phyloP scores from a whole-genome alignment of 306 rosid species.

The Neltuma alba region DNA sequence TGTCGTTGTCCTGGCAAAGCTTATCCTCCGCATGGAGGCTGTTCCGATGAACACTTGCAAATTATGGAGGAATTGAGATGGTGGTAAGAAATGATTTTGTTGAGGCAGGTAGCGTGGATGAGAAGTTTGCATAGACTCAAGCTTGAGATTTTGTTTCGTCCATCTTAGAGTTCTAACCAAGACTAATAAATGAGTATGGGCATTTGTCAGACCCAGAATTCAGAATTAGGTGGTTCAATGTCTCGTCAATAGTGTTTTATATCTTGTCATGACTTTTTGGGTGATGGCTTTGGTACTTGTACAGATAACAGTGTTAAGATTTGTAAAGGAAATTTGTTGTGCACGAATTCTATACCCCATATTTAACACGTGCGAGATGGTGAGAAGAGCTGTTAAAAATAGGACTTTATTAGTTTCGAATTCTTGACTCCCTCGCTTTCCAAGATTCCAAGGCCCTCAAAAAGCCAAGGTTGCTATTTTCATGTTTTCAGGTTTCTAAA shows the following conservation, averaged over 20 bases:
- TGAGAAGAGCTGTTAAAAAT: conserved; percentile 6
- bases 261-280: conserved; percentile 35
- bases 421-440: neutral
- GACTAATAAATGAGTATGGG: conserved; percentile 38
- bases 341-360: neutral
- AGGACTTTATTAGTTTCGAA: neutral
- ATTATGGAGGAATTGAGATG: conserved; percentile 35
- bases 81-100: conserved; percentile 28
- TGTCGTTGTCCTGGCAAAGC: conserved; percentile 16
- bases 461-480: no score
- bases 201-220: conserved; percentile 44
- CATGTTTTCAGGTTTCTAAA: no score
- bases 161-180: conserved; percentile 46
- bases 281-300: conserved; percentile 52
- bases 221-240: conserved; percentile 56
- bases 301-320: conserved; percentile 46
- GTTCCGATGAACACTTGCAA: conserved; percentile 37
- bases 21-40: conserved; percentile 20
- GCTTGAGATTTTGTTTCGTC: conserved; percentile 33
- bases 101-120: conserved; percentile 18
- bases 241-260: conserved; percentile 37
- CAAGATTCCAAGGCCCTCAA: neutral
- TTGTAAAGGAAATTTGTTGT: conserved; percentile 7
- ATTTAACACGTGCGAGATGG: neutral
- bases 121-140: conserved; percentile 26